Base-by-base conservation (phyloP, 768 basidiomycete species). In the Termitomyces heimii region DNA sequence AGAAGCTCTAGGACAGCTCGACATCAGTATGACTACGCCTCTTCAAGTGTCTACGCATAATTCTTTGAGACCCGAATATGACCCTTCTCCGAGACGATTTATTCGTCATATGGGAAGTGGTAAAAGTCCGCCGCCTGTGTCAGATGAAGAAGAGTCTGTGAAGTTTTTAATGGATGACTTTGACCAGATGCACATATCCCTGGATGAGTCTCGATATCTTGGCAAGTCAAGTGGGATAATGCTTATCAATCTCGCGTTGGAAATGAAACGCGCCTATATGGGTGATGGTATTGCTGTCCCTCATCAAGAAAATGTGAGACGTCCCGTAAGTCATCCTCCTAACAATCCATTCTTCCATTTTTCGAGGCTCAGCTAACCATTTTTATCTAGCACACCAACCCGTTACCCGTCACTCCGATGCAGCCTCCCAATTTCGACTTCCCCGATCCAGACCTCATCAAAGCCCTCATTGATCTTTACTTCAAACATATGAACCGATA, bases 401-500 rank as follows among this genome's bases (percentile, higher is more conserved):
- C 50, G 35, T n/a, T 49, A n/a, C 53, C 32, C 20, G 56, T 18
- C 62, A 71, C 5, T 45, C 53, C 43, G 18, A 42, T 28, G 26
- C 51, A 40, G 37, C n/a, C 28, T 7, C 50, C 60, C 0, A 10
- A 59, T 18, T 80, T 77, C 64, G 59, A 20, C 0, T 86, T 84
- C 60, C 85, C 85, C 0, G 75, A 80, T 6, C 51, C 70, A 0
- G 82, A 82, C 47, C 77, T 94, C 50, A 72, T 80, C 9, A 50
- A 60, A 12, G 45, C 61, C 0, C 76, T 94, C 43, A 71, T 90
- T 47, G 79, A 85, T 32, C 71, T 83, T 26, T 93, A 88, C 64
- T 96, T 94, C 66, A 55, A 60, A 2, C 62, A 79, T 37, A 56
- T 78, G 60, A 88, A 92, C 63, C 61, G 74, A 24, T 75, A 80